These are phyloP conservation scores for Yamadazyma takamatsuzukensis DNA, from an alignment of 805 yeast species.

Conservation along the genomic window DNA sequence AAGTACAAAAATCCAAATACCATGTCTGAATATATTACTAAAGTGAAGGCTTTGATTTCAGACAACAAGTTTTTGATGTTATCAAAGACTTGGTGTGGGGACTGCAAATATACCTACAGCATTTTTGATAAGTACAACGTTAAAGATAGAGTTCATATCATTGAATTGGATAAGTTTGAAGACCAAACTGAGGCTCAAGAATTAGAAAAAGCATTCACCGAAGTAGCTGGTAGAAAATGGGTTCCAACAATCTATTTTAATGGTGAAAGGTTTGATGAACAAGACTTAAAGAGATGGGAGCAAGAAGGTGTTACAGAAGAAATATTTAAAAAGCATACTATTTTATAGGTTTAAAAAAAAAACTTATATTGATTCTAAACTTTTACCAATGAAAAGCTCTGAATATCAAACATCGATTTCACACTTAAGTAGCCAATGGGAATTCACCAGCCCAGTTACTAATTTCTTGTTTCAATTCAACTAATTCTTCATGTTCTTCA, in stretches of 20 bases:
- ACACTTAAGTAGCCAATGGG: constrained; percentile 47
- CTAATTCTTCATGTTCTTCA: constrained; percentile 64
- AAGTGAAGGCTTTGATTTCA: constrained; percentile 45
- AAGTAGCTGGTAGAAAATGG: constrained; percentile 58
- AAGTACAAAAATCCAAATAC: too few relatives aligned
- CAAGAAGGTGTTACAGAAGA: constrained; percentile 27
- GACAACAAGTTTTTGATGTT: constrained; percentile 51
- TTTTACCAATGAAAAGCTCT: constrained; percentile 2
- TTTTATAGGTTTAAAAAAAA: constrained; percentile 9
- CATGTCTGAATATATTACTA: not conserved
- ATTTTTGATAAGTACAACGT: constrained; percentile 55
- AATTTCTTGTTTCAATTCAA: constrained; percentile 70
- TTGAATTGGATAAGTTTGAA: constrained; percentile 57
- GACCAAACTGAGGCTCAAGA: constrained; percentile 47
- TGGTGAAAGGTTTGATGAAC: constrained; percentile 58
- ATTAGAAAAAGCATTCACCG: constrained; percentile 54
- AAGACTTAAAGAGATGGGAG: constrained; percentile 40
- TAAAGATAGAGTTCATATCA: constrained; percentile 43
- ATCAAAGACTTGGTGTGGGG: constrained; percentile 78
- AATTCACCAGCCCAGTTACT: constrained; percentile 87
- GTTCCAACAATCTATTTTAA: constrained; percentile 67
- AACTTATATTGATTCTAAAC: not conserved
- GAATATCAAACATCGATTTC: constrained; percentile 3
- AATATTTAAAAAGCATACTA: constrained; percentile 26
- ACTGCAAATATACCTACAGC: constrained; percentile 60